Base-by-base conservation (phyloP, 495 filamentous ascomycete genomes). In the Aspergillus baeticus region DNA sequence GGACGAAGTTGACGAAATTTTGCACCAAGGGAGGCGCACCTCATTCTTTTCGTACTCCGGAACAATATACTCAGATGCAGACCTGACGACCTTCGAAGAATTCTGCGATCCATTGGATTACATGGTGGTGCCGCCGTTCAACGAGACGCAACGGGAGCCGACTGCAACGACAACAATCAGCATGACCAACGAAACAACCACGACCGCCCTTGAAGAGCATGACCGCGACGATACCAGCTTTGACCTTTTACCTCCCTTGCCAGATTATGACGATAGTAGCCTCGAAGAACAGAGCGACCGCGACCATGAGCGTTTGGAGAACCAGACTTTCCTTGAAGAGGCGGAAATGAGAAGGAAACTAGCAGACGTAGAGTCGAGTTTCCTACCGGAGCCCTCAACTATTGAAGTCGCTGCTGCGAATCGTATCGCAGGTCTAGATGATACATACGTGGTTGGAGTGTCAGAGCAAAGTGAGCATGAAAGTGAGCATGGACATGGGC, bases 361-460 rank as follows among this genome's bases (percentile, higher is more conserved):
- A 54, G 86, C 89, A 75, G 91, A 96, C 64, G 83, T 94, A 55
- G 92, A 96, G 67, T 95, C 91, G 7, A 95, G 89, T 64, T 95
- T 96, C 60, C 49, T 92, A 36, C 79, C 79, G 0, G 77, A 79
- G 23, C 66, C 77, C 3, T 82, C 79, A 1, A 77, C 75, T 1
- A 74, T 78, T 23, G 70, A 77, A 34, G 62, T 75, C 45, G 68
- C 69, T 34, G 47, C 62, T 21, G 44, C 57, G 11, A 64, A 68
- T 26, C 61, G 46, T 0, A 59, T 55, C 13, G 43, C 58, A 10
- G 74, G 75, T 26, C 67, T 60, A 10, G 74, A 77, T 37, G 74
- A 77, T 64, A 77, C 76, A 4, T 79, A 73, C 42, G 37, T 77
- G 33, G 68, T 77, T 33, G 76, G 73, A 1, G 56, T 74, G 5